These are phyloP conservation scores for Clitocybe nebularis DNA, from an alignment of 1,284 basidiomycete species.

Conservation along the genomic window DNA sequence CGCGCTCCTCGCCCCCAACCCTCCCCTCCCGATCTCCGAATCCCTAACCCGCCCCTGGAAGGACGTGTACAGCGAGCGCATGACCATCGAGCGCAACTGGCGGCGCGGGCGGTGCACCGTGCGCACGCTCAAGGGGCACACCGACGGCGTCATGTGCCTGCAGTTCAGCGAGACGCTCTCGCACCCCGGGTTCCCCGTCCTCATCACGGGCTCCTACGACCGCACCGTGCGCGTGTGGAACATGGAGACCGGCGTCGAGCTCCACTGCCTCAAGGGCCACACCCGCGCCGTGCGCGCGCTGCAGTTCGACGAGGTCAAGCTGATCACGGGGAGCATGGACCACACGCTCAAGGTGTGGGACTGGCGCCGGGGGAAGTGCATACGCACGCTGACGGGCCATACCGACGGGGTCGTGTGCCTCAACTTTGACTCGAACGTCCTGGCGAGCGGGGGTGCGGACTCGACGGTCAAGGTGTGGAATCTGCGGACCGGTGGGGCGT, in stretches of 20 bases:
- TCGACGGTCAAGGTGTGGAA: constrained; percentile 95
- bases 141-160: constrained; percentile 96
- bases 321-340: constrained; percentile 98
- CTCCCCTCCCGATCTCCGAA: constrained; percentile 15
- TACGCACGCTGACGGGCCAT: constrained; percentile 86
- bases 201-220: constrained; percentile 98
- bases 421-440: constrained; percentile 88
- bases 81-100: constrained; percentile 97
- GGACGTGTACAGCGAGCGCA: constrained; percentile 96
- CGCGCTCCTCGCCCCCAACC: constrained; percentile 27
- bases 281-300: constrained; percentile 88
- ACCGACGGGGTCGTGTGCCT: constrained; percentile 91
- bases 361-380: constrained; percentile 92
- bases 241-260: constrained; percentile 83
- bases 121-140: constrained; percentile 87
- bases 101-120: constrained; percentile 86
- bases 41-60: constrained; percentile 90
- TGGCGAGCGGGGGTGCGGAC: constrained; percentile 91
- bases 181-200: constrained; percentile 85
- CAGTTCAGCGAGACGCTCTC: constrained; percentile 89
- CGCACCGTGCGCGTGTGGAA: constrained; percentile 96
- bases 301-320: constrained; percentile 94
- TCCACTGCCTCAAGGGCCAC: constrained; percentile 86
- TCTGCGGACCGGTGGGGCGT: constrained; percentile 87
- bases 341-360: constrained; percentile 96